phyloP scores from a whole-genome alignment of 345 rosid genomes.

The Clausena lansium region DNA sequence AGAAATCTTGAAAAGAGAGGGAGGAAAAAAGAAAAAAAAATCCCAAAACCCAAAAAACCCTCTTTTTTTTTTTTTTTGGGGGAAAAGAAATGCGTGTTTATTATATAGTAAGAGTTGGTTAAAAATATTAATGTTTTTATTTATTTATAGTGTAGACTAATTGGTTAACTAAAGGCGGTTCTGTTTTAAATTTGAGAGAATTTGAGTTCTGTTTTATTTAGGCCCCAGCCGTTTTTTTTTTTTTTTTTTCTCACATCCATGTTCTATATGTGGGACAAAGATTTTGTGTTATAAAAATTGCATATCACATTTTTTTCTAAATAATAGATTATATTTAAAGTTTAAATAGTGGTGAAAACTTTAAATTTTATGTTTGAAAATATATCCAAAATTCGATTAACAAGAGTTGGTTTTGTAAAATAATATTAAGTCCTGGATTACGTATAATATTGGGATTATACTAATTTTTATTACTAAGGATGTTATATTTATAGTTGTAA shows the following conservation, averaged over 20 bases:
- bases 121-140: neutral
- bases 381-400: too few relatives aligned
- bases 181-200: neutral
- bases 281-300: neutral
- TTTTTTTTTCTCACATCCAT: neutral
- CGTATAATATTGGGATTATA: too few relatives aligned
- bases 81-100: neutral
- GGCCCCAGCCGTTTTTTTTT: neutral
- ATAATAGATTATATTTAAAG: too few relatives aligned
- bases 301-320: too few relatives aligned
- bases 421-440: too few relatives aligned
- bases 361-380: too few relatives aligned
- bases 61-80: neutral
- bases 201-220: neutral
- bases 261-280: neutral
- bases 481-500: too few relatives aligned
- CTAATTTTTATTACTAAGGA: too few relatives aligned
- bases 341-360: too few relatives aligned
- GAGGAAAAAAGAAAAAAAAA: neutral
- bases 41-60: too few relatives aligned
- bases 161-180: neutral
- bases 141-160: neutral
- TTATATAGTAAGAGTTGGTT: neutral
- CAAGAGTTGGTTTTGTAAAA: too few relatives aligned
- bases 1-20: neutral